A percentile compares a stretch with the other conserved stretches of the same genome.
phyloP scores from a whole-genome alignment of 495 filamentous ascomycete genomes.

The Penicillium longicatenatum region DNA sequence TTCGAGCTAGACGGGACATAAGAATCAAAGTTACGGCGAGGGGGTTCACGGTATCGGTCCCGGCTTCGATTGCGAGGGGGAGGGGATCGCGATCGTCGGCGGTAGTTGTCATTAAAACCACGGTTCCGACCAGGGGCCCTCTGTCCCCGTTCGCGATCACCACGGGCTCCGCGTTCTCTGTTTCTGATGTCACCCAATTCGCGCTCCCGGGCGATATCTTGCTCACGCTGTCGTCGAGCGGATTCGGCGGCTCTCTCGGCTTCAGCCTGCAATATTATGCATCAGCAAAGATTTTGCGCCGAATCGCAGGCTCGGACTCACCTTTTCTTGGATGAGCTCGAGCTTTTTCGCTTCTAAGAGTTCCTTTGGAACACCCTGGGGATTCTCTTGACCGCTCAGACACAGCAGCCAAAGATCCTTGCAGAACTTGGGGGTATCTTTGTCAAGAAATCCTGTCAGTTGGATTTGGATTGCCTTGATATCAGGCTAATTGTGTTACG shows the following conservation, averaged over 20 bases:
- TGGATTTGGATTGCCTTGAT: conserved; percentile 93
- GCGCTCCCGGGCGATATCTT: conserved; percentile 57
- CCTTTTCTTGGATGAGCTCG: conserved; percentile 92
- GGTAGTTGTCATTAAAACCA: conserved; percentile 41
- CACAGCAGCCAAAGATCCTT: conserved; percentile 91
- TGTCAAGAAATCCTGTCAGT: conserved; percentile 92
- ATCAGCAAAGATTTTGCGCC: background rate
- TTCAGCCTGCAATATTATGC: conserved; percentile 60
- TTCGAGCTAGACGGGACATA: conserved; percentile 54
- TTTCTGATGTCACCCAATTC: conserved; percentile 68
- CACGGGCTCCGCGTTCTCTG: conserved; percentile 71
- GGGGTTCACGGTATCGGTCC: conserved; percentile 54
- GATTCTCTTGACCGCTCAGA: conserved; percentile 83
- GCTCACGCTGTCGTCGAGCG: conserved; percentile 67
- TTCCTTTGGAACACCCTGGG: conserved; percentile 91
- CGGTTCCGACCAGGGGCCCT: conserved; percentile 54
- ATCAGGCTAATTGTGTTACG: conserved; percentile 68
- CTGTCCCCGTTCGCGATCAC: conserved; percentile 46
- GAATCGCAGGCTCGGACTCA: conserved; percentile 33
- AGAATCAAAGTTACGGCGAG: conserved; percentile 56
- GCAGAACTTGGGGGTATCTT: conserved; percentile 88
- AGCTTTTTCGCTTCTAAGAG: conserved; percentile 93
- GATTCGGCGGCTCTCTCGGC: conserved; percentile 82
- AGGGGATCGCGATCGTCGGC: conserved; percentile 61
- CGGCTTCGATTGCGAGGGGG: conserved; percentile 57